Conservation (phyloP, 352 stramenopile genomes). For the Pelagophyceae sp. region DNA sequence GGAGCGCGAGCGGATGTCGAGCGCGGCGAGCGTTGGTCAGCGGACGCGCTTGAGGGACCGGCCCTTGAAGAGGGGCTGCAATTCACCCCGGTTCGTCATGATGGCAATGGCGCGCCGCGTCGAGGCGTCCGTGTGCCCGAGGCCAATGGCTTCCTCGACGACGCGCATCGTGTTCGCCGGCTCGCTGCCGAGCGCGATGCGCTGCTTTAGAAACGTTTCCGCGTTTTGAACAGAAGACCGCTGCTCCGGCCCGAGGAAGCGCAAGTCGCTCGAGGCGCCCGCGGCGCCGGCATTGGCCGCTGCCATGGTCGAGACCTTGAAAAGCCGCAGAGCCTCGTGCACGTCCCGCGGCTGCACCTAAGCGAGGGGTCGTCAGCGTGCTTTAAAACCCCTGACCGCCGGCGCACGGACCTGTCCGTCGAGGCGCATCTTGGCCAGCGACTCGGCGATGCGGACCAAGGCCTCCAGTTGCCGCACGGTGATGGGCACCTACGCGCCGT, state of each 20-base stretch:
- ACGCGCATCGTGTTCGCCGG: not conserved
- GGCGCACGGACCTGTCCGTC: constrained; percentile 53
- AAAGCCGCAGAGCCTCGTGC: constrained; percentile 89
- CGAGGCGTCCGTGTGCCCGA: not conserved
- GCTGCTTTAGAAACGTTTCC: constrained; percentile 13
- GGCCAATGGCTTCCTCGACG: constrained; percentile 5
- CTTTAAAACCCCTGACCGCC: too few relatives aligned
- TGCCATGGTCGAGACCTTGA: constrained; percentile 96
- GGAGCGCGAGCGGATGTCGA: too few relatives aligned
- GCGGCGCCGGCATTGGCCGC: constrained; percentile 38
- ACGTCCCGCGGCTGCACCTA: constrained; percentile 80
- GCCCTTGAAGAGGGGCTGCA: not conserved
- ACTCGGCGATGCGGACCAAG: constrained; percentile 90
- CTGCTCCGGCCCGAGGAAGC: not conserved
- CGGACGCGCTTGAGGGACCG: not conserved
- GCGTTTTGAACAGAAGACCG: constrained; percentile 1
- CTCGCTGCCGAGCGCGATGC: not conserved
- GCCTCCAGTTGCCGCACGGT: constrained; percentile 97
- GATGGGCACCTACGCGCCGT: constrained; percentile 81
- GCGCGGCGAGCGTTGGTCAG: too few relatives aligned
- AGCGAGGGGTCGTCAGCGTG: too few relatives aligned
- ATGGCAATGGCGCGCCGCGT: not conserved
- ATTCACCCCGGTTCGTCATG: not conserved
- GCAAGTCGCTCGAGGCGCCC: not conserved
- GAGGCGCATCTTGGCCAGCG: constrained; percentile 94